A percentile compares a stretch with the other conserved stretches of the same genome.
Conservation (phyloP, 2,329 filamentous ascomycete species). For the Penicillium italicum region DNA sequence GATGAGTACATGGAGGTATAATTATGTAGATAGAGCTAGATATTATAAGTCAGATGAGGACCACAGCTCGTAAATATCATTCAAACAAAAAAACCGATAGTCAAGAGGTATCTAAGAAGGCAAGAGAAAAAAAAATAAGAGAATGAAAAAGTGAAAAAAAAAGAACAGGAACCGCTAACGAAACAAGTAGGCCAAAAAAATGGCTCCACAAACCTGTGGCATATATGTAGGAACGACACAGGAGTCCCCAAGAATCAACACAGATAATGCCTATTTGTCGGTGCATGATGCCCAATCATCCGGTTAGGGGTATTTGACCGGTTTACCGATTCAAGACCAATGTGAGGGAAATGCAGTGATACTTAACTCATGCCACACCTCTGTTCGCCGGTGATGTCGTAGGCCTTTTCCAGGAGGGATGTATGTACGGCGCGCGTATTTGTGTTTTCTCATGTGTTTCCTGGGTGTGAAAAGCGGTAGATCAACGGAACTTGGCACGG, state of each 20-base stretch:
- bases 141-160: background rate
- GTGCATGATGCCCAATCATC: constrained; percentile 14
- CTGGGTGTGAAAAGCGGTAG: background rate
- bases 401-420: background rate
- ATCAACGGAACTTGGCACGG: constrained; percentile 76
- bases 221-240: constrained; percentile 14
- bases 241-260: constrained; percentile 12
- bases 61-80: constrained; percentile 22
- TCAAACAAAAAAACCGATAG: constrained; percentile 15
- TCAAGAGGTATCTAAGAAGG: constrained; percentile 25
- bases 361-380: background rate
- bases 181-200: constrained; percentile 8
- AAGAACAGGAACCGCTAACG: background rate
- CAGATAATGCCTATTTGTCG: constrained; percentile 23
- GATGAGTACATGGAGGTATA: background rate
- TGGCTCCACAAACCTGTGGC: constrained; percentile 6
- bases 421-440: background rate
- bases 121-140: constrained; percentile 1
- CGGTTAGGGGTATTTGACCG: background rate
- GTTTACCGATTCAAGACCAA: background rate
- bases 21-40: background rate
- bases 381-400: background rate
- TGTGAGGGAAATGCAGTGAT: background rate
- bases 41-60: background rate
- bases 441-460: background rate